Base-by-base conservation (phyloP, 106 monocot species). In the Chionographis japonica region DNA sequence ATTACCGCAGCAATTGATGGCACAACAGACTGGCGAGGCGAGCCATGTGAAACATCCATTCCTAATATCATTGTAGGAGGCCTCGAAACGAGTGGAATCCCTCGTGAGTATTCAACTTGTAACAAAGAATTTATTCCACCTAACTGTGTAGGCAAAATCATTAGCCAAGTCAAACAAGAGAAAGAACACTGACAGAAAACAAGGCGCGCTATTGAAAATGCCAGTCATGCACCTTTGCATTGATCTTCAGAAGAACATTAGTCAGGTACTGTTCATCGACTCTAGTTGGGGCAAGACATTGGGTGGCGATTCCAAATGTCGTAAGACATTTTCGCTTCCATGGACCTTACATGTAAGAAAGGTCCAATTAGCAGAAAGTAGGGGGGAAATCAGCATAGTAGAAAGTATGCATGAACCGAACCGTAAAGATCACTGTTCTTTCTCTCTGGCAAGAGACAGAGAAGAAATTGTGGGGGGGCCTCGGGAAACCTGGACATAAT, bases 371-470 rank as follows among this genome's bases (percentile, higher is more conserved):
- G 27, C 27, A 27, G 27, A 27, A 27, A 27, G 27, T 0, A 27
- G 27, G 27, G 27, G 1, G 27, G 27, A 27, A 27, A 27, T 27
- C 27, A 27, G 27, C 27, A 27, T 27, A 27, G 1, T 66, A 54
- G 38, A 36, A 7, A 12, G 4, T 2, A 66, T 27, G 40, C 37
- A 12, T 4, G n/a, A 27, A 27, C 27, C 74, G 62, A 55, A 99
- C 98, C 98, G 77, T 99, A 99, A 19, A 99, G 35, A 61, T 79
- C 85, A 60, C 79, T 90, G 59, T 90, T 93, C 56, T 93, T 93
- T 49, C 93, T 79, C 79, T 93, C 98, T 2, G 89, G 56, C 13
- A 99, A 59, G 63, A 99, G 74, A 59, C 98, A 99, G 0, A 99
- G 85, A 39, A 99, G 73, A 71, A 99, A 93, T 10, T 16, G 59